These are phyloP conservation scores for Dothideomycetes sp. DNA, from an alignment of 2,329 filamentous ascomycete species.

Conservation along the genomic window DNA sequence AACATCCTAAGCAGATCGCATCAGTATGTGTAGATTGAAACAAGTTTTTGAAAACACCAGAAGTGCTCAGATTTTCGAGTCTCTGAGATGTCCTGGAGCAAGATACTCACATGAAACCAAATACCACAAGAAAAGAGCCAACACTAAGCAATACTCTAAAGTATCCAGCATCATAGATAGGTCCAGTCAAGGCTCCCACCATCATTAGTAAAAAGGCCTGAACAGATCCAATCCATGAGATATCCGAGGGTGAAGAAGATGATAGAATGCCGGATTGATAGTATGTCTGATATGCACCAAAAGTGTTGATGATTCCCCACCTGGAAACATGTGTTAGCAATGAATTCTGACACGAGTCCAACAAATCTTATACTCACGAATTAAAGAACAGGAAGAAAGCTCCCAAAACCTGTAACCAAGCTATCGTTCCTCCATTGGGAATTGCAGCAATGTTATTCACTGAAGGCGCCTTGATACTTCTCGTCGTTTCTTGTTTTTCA, in stretches of 20 bases:
- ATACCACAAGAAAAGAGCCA: slow-evolving; percentile 37
- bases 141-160: slow-evolving; percentile 34
- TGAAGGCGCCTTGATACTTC: slow-evolving; percentile 24
- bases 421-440: slow-evolving; percentile 36
- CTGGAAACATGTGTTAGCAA: background rate
- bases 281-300: slow-evolving; percentile 41
- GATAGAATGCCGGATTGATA: slow-evolving; percentile 36
- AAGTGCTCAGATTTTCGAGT: no score
- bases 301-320: slow-evolving; percentile 34
- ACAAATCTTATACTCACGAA: slow-evolving; percentile 32
- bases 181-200: slow-evolving; percentile 38
- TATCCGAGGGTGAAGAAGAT: slow-evolving; percentile 32
- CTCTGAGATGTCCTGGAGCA: no score
- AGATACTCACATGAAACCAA: slow-evolving; percentile 45
- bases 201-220: slow-evolving; percentile 40
- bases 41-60: no score
- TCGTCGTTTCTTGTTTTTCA: slow-evolving; percentile 5
- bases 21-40: no score
- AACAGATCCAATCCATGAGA: slow-evolving; percentile 43
- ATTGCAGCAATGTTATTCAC: slow-evolving; percentile 35
- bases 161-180: slow-evolving; percentile 42
- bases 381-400: slow-evolving; percentile 41
- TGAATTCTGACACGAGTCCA: background rate
- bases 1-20: no score
- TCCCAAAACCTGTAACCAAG: slow-evolving; percentile 41